Evolutionary conservation across 495 filamentous ascomycete species (phyloP).

Genomic region (Cercophora sp.): DNA sequence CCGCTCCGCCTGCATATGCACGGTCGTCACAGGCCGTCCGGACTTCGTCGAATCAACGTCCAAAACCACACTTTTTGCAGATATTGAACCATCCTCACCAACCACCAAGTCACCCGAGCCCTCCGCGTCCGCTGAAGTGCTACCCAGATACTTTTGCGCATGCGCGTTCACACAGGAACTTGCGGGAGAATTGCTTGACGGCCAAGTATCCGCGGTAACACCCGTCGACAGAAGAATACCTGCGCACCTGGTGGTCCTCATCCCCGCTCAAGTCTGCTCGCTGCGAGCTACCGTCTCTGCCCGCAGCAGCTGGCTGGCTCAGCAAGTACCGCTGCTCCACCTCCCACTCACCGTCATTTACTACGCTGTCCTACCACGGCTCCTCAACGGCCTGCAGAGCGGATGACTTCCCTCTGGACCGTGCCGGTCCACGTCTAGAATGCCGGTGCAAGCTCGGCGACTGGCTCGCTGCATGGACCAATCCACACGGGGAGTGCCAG

Average conservation of each 20-base stretch:
- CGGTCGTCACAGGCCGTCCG: constrained; percentile 35
- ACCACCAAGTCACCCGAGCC: constrained; percentile 13
- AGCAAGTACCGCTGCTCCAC: constrained; percentile 2
- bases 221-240: constrained; percentile 17
- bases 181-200: too few relatives aligned
- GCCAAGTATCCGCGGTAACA: constrained; percentile 29
- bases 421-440: constrained; percentile 19
- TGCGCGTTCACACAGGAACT: constrained; percentile 1
- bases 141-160: constrained; percentile 20
- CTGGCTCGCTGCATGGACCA: constrained; percentile 28
- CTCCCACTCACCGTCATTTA: constrained; percentile 16
- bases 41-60: constrained; percentile 31
- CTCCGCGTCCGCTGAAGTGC: constrained; percentile 11
- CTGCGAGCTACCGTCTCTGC: too few relatives aligned
- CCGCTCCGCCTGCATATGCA: constrained; percentile 36
- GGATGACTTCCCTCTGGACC: constrained; percentile 5
- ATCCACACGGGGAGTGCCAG: constrained; percentile 18
- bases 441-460: constrained; percentile 6
- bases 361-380: constrained; percentile 18
- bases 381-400: constrained; percentile 11
- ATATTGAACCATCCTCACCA: constrained; percentile 2
- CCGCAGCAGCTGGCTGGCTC: constrained; percentile 7
- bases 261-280: too few relatives aligned
- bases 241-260: constrained; percentile 1
- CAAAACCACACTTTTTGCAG: constrained; percentile 18